Percentiles rank a stretch among this genome's conserved stretches.
Conservation (phyloP, 2,329 filamentous ascomycete genomes). For the Leptographium radiaticola region DNA sequence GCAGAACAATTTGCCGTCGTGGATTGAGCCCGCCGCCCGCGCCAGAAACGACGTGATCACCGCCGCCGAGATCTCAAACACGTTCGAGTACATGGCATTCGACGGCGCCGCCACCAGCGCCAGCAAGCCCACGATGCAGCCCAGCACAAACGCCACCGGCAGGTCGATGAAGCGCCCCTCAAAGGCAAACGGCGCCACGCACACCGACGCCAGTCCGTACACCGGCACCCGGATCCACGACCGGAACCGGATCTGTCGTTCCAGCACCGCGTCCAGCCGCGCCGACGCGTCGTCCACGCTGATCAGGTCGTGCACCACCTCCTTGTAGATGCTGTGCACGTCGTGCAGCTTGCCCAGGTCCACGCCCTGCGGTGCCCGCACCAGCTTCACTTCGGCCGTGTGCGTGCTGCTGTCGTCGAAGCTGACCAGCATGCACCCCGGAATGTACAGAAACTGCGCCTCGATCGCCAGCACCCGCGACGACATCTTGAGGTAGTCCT, state of each 20-base stretch:
- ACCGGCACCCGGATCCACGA: slow-evolving; percentile 47
- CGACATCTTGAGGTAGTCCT: slow-evolving; percentile 86
- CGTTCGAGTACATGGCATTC: slow-evolving; percentile 46
- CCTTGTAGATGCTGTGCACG: slow-evolving; percentile 66
- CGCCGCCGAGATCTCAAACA: slow-evolving; percentile 35
- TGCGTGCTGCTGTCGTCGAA: slow-evolving; percentile 66
- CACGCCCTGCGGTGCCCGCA: slow-evolving; percentile 54
- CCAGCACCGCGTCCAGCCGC: slow-evolving; percentile 43
- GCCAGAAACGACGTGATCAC: slow-evolving; percentile 55
- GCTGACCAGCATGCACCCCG: slow-evolving; percentile 87
- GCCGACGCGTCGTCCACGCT: slow-evolving; percentile 56
- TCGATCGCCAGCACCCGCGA: slow-evolving; percentile 81
- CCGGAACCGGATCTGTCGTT: slow-evolving; percentile 30
- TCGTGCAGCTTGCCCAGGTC: slow-evolving; percentile 64
- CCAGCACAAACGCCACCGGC: slow-evolving; percentile 63
- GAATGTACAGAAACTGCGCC: slow-evolving; percentile 79
- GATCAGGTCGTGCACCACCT: slow-evolving; percentile 67
- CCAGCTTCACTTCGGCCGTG: slow-evolving; percentile 68
- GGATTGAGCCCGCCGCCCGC: slow-evolving; percentile 56
- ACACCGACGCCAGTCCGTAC: slow-evolving; percentile 64
- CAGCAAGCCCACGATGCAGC: slow-evolving; percentile 58
- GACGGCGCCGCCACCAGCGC: slow-evolving; percentile 63
- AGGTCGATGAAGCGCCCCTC: slow-evolving; percentile 64
- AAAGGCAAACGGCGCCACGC: slow-evolving; percentile 71
- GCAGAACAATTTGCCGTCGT: slow-evolving; percentile 45